Base-by-base conservation (phyloP, 2,329 filamentous ascomycete species). In the Chrysosporium keratinophilum region DNA sequence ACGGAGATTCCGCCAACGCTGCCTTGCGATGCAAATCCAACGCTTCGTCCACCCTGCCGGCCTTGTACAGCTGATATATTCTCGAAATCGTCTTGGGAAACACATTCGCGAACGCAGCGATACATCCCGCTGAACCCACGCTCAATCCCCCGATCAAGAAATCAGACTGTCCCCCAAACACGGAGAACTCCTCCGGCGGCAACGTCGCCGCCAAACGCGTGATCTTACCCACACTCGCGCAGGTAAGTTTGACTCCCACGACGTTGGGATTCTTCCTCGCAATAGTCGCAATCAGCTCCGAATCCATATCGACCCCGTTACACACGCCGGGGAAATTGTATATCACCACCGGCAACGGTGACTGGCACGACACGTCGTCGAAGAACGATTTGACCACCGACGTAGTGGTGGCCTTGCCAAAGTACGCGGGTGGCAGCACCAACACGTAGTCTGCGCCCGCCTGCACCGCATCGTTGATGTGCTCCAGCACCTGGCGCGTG, bases 91-190 rank as follows among this genome's bases (percentile, higher is more conserved):
- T 74, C 62, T 76, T 77, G 0, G 78, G 78, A 55, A 79, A 79
- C 1, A 79, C 69, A 57, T 81, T 81, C 33, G 74, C 77, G 62
- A 82, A 81, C 1, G 75, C 78, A 1, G 77, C 74, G 49, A 82
- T 78, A 57, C 76, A 80, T 0, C 79, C 79, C 0, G 75, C 73
- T 17, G 71, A 74, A 0, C 79, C 79, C 2, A 74, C 72, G 1
- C 73, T 72, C 12, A 82, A 59, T 0, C 77, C 78, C 1, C 74
- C 77, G 28, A 82, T 69, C 40, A 88, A 67, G 65, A 86, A 88
- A 62, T 89, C 85, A 1, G 79, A 81, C 69, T 88, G 84, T 0
- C 86, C 86, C 0, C 83, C 84, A 61, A 81, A 88, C 0, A 81
- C 78, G 1, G 83, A 78, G 63, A 89, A 89, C 10, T 75, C 66